Base-by-base conservation (phyloP, 2,329 filamentous ascomycete species). In the Diplodia mutila region DNA sequence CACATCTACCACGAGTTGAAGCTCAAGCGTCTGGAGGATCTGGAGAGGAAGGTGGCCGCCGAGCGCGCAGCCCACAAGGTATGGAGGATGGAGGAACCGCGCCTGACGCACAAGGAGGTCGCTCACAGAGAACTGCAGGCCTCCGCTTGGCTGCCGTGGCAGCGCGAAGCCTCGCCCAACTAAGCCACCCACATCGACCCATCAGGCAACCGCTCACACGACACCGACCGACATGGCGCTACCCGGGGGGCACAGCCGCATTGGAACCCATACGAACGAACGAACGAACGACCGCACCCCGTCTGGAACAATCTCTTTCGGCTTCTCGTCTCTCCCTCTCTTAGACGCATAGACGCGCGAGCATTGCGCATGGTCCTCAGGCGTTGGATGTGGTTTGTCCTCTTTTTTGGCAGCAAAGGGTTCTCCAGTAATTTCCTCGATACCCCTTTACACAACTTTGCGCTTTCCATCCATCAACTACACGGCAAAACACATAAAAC, bases 1-100 rank as follows among this genome's bases (percentile, higher is more conserved):
- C 72, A 74, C 55, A 37, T 57, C 23, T 64, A 63, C 48, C 66
- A 67, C 16, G 66, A 67, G 9, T 16, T 48, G 25, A 67, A 67
- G 66, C 66, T 67, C 25, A 54, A 49, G 49, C 49, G 59, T 8
- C 39, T 67, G 29, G 66, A 67, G 23, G 66, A 67, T 14, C 51
- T 67, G 25, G 66, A 67, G 59, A 37, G 18, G 25, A 42, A 52
- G 25, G 57, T 67, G 3, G 57, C 66, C 25, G 59, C 49, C n/a
- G 66, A 67, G 57, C 59, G 59, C 46, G 59, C 59, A 3, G 42
- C 59, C 14, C 42, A 63, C 9, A 51, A 29, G 59, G 59, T 63
- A 63, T 18, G 21, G 6, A 14, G 0, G 6, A 63, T 18, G 21
- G 6, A 14, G 0, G 6, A 7, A 37, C 23, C 32, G 27, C n/a